Conservation (phyloP, 1,139 yeast species). For the Debaryomyces singareniensis region DNA sequence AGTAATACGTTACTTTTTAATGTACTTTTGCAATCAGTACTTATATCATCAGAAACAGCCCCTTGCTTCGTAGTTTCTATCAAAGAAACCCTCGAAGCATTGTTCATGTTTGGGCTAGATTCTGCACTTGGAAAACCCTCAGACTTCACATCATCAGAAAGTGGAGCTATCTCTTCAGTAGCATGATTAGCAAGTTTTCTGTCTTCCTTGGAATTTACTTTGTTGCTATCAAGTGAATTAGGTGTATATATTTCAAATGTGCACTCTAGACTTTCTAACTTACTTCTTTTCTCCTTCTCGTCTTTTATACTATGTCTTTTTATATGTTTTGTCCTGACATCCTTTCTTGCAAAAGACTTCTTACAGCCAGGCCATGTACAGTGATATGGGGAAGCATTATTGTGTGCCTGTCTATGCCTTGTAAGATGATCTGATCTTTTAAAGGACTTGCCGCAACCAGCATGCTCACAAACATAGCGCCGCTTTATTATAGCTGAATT, state of each 20-base stretch:
- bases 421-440: slow-evolving; percentile 32
- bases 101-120: no score
- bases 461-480: slow-evolving; percentile 9
- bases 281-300: slow-evolving; percentile 5
- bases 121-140: no score
- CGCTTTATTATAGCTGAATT: neutral
- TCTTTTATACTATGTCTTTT: slow-evolving; percentile 17
- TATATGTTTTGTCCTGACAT: slow-evolving; percentile 28
- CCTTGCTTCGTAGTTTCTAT: no score
- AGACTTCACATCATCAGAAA: no score
- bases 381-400: slow-evolving; percentile 17
- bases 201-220: no score
- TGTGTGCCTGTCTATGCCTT: slow-evolving; percentile 34
- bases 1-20: no score
- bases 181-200: no score
- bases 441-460: slow-evolving; percentile 27
- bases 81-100: no score
- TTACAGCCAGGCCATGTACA: slow-evolving; percentile 31
- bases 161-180: no score
- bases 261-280: neutral
- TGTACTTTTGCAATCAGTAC: no score
- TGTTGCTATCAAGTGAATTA: neutral
- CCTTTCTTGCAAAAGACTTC: slow-evolving; percentile 28
- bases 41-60: no score
- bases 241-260: slow-evolving; percentile 2